Percentiles rank a stretch among this genome's conserved stretches.
phyloP scores from a whole-genome alignment of 2,329 filamentous ascomycete genomes.

The Fulvia fulva region DNA sequence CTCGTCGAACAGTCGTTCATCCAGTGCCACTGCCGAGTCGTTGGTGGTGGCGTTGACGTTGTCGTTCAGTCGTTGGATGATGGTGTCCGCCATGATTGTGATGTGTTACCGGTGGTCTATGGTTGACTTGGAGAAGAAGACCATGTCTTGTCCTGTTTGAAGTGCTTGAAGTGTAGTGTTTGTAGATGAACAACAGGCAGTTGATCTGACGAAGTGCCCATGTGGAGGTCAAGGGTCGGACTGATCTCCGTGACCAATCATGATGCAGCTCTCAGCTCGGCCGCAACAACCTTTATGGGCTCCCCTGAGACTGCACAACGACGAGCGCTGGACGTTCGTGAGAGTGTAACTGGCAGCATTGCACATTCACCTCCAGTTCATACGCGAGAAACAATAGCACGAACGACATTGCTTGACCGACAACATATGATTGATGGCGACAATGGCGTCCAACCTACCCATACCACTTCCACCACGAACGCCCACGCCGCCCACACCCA shows the following conservation, averaged over 20 bases:
- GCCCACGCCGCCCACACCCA: slow-evolving; percentile 59
- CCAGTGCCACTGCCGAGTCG: slow-evolving; percentile 33
- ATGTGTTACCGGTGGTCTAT: not conserved
- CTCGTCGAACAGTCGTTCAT: slow-evolving; percentile 49
- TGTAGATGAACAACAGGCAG: not conserved
- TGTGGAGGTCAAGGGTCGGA: not conserved
- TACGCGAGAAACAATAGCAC: not conserved
- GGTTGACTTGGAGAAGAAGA: not conserved
- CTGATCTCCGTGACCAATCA: not conserved
- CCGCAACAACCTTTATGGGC: not conserved
- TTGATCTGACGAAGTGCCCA: not conserved
- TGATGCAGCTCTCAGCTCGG: not conserved
- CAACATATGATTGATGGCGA: slow-evolving; percentile 1
- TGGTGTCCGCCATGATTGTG: slow-evolving; percentile 13
- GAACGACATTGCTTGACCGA: not conserved
- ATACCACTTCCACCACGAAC: slow-evolving; percentile 60
- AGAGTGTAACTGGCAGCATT: not conserved
- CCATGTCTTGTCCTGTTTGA: not conserved
- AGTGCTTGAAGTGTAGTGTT: not conserved
- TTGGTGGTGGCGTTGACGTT: slow-evolving; percentile 17
- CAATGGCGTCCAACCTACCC: slow-evolving; percentile 58
- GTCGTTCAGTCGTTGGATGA: slow-evolving; percentile 13
- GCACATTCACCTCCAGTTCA: not conserved
- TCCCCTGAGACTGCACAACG: not conserved
- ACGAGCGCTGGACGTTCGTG: not conserved